phyloP scores from a whole-genome alignment of 1,284 basidiomycete genomes.

The Boletus calvinii region DNA sequence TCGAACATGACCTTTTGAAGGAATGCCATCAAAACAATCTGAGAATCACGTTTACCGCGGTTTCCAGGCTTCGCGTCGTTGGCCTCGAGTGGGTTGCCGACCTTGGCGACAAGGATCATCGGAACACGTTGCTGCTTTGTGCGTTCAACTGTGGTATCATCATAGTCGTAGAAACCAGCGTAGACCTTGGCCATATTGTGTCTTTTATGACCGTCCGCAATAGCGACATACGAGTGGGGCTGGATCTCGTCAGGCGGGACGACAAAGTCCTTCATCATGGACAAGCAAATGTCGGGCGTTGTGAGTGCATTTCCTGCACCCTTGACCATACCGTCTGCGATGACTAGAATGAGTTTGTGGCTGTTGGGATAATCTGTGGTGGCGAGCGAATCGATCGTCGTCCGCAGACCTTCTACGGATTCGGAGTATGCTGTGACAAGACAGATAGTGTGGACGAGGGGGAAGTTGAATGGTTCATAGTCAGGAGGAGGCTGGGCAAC shows the following conservation, averaged over 20 bases:
- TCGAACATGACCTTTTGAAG: slow-evolving; percentile 99
- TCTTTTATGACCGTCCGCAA: slow-evolving; percentile 97
- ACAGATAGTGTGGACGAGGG: slow-evolving; percentile 91
- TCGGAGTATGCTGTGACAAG: slow-evolving; percentile 99
- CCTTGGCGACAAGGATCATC: slow-evolving; percentile 92
- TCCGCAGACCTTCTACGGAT: slow-evolving; percentile 93
- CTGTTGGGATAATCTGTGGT: slow-evolving; percentile 99
- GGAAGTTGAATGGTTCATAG: slow-evolving; percentile 95
- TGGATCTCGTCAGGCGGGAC: slow-evolving; percentile 86
- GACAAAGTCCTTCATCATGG: slow-evolving; percentile 98
- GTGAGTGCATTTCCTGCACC: slow-evolving; percentile 85
- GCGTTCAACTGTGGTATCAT: slow-evolving; percentile 86
- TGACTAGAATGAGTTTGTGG: slow-evolving; percentile 94
- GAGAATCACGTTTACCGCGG: slow-evolving; percentile 97
- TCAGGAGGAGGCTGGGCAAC: slow-evolving; percentile 91
- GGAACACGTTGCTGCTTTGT: slow-evolving; percentile 97
- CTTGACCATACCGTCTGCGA: slow-evolving; percentile 98
- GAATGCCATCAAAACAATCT: slow-evolving; percentile 97
- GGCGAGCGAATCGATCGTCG: slow-evolving; percentile 95
- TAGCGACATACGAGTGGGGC: slow-evolving; percentile 95
- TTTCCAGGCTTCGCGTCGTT: slow-evolving; percentile 95
- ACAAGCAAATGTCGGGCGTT: slow-evolving; percentile 92
- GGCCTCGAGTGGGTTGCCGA: slow-evolving; percentile 87
- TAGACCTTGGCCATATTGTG: slow-evolving; percentile 99
- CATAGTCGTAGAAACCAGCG: slow-evolving; percentile 97